Conservation (phyloP, 495 filamentous ascomycete genomes). For the Talaromyces trachyspermus region DNA sequence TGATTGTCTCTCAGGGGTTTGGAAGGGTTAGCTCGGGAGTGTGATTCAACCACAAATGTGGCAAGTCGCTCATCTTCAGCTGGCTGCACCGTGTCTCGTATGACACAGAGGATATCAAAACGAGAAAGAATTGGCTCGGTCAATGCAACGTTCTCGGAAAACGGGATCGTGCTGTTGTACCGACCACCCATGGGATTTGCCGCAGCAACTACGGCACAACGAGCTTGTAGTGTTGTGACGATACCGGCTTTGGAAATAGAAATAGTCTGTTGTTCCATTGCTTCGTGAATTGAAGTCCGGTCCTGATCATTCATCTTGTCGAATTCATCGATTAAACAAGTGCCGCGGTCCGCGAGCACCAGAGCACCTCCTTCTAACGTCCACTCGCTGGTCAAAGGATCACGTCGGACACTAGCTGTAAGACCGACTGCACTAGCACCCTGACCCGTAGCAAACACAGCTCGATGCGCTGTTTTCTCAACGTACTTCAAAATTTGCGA, state of each 20-base stretch:
- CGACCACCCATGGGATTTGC: slow-evolving; percentile 95
- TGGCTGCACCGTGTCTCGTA: slow-evolving; percentile 95
- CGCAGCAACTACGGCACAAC: slow-evolving; percentile 93
- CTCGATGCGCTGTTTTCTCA: slow-evolving; percentile 93
- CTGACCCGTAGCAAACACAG: slow-evolving; percentile 97
- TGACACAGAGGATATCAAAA: slow-evolving; percentile 97
- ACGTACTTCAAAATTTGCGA: slow-evolving; percentile 98
- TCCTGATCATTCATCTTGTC: slow-evolving; percentile 99
- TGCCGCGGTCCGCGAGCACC: slow-evolving; percentile 90
- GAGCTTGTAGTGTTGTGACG: slow-evolving; percentile 94
- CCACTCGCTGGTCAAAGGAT: slow-evolving; percentile 96
- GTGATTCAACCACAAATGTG: slow-evolving; percentile 88
- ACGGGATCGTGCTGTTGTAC: slow-evolving; percentile 94
- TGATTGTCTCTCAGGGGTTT: slow-evolving; percentile 45
- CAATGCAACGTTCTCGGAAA: slow-evolving; percentile 91
- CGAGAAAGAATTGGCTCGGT: slow-evolving; percentile 97
- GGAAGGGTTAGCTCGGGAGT: slow-evolving; percentile 79
- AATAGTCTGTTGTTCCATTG: slow-evolving; percentile 99
- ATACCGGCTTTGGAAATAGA: slow-evolving; percentile 99
- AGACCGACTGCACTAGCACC: slow-evolving; percentile 97
- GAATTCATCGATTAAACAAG: slow-evolving; percentile 97
- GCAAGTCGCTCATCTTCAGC: slow-evolving; percentile 91
- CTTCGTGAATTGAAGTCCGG: slow-evolving; percentile 96
- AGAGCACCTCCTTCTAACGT: slow-evolving; percentile 95
- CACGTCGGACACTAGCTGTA: slow-evolving; percentile 90